Base-by-base conservation (phyloP, 2,329 filamentous ascomycete genomes). In the Penicillium sclerotiorum region DNA sequence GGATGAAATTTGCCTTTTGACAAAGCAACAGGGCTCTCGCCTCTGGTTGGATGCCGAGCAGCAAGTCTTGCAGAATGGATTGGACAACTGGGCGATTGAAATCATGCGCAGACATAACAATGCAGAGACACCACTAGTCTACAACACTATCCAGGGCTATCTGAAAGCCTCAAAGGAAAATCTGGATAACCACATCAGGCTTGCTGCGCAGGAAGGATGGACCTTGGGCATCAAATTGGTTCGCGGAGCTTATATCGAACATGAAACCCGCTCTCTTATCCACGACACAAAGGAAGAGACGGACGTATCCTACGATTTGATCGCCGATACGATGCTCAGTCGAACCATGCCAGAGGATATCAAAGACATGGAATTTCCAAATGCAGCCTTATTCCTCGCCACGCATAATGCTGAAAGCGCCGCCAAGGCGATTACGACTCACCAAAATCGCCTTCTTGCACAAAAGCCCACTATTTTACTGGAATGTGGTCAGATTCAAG, bases 401-500 rank as follows among this genome's bases (percentile, higher is more conserved):
- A 78, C 79, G 0, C 79, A 82, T 67, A 82, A 82, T 59, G 66
- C 70, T 4, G 61, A 64, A 22, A 76, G 76, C 8, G 72, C 80
- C 40, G 56, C 69, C 8, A 70, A 70, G 27, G 79, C 78, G 2
- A 74, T 75, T 47, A 56, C 64, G 2, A 58, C 65, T 1, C 58
- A 64, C 5, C 57, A 53, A 21, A 22, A 56, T 2, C 71, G 78
- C 9, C 73, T 78, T 15, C 64, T 69, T 9, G 42, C 63, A 5
- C 73, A 76, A 33, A 60, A 68, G 49, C 57, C 65, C 45, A 66
- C 66, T 21, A 56, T 69, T 32, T 62, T 72, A 3, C 66, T 80
- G 1, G 69, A 74, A n/a, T 89, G 87, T 67, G 87, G 87, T 1
- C 90, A 95, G 73, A 80, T 95, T 2, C 86, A 90, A 73, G 90